Conservation (phyloP, 2,329 filamentous ascomycete genomes). For the Botrytis squamosa region DNA sequence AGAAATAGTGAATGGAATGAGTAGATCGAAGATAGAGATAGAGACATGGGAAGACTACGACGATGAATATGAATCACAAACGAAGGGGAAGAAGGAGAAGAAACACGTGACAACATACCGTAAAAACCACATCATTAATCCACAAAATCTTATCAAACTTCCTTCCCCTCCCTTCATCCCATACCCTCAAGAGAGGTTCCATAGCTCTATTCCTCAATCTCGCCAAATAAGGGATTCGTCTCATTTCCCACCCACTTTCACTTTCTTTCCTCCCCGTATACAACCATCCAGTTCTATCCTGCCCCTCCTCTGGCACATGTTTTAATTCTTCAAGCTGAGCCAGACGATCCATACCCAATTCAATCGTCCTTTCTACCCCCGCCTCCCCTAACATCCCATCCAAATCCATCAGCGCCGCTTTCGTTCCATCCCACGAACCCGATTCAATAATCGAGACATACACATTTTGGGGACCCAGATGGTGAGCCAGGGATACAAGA, state of each 20-base stretch:
- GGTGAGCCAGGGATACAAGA: constrained; percentile 54
- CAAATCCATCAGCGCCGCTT: constrained; percentile 57
- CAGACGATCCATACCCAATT: constrained; percentile 24
- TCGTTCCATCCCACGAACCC: constrained; percentile 68
- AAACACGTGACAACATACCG: constrained; percentile 41
- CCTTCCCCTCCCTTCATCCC: constrained; percentile 40
- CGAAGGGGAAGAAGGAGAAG: background rate
- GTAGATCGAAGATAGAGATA: background rate
- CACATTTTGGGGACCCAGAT: constrained; percentile 62
- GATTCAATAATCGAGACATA: constrained; percentile 68
- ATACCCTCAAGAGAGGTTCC: constrained; percentile 31
- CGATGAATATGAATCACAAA: background rate
- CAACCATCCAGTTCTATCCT: constrained; percentile 57
- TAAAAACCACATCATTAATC: constrained; percentile 61
- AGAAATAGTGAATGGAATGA: too few relatives aligned
- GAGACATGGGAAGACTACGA: background rate
- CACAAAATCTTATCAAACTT: constrained; percentile 56
- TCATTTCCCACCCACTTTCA: constrained; percentile 40
- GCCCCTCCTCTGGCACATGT: constrained; percentile 25
- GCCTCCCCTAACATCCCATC: constrained; percentile 52
- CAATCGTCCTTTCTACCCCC: constrained; percentile 44
- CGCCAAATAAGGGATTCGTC: constrained; percentile 69
- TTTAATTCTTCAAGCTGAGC: constrained; percentile 26
- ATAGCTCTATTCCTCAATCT: constrained; percentile 63
- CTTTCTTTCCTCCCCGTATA: constrained; percentile 51